Conservation (phyloP, 768 basidiomycete species). For the Suillus discolor region DNA sequence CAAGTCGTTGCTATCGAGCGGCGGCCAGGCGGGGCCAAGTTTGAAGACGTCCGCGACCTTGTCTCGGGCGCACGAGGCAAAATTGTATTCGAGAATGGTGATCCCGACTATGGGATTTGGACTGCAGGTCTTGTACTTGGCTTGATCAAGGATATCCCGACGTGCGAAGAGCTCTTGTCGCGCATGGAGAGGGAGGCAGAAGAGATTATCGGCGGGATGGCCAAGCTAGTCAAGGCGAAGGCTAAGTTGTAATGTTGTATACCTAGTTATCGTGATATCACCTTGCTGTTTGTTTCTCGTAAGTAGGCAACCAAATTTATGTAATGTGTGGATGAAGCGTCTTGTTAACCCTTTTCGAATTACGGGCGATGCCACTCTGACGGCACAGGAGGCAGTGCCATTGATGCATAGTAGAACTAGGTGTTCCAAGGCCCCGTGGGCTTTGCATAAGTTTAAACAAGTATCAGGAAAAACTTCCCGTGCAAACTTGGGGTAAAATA, state of each 20-base stretch:
- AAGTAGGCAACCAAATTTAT: not conserved
- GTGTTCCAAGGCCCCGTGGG: too few relatives aligned
- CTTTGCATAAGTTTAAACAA: too few relatives aligned
- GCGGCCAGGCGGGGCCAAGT: conserved; percentile 83
- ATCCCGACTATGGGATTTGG: conserved; percentile 90
- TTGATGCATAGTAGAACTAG: too few relatives aligned
- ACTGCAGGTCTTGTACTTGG: conserved; percentile 65
- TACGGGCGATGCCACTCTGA: not conserved
- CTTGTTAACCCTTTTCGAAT: not conserved
- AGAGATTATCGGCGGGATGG: conserved; percentile 57
- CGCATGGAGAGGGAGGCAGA: conserved; percentile 78
- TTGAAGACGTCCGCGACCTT: conserved; percentile 79
- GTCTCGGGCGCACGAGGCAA: conserved; percentile 73
- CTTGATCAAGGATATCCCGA: conserved; percentile 82
- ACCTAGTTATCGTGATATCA: not conserved
- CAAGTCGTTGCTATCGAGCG: conserved; percentile 87
- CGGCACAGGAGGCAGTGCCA: not conserved
- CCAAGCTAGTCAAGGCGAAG: conserved; percentile 21
- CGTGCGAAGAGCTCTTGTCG: conserved; percentile 69
- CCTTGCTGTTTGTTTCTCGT: not conserved
- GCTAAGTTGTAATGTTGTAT: conserved; percentile 22
- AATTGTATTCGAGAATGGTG: conserved; percentile 80
- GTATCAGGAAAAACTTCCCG: too few relatives aligned
- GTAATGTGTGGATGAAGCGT: not conserved
- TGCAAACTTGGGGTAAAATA: too few relatives aligned